These are phyloP conservation scores for Plantago elongata DNA, from an alignment of 257 asterid genomes.

Conservation along the genomic window DNA sequence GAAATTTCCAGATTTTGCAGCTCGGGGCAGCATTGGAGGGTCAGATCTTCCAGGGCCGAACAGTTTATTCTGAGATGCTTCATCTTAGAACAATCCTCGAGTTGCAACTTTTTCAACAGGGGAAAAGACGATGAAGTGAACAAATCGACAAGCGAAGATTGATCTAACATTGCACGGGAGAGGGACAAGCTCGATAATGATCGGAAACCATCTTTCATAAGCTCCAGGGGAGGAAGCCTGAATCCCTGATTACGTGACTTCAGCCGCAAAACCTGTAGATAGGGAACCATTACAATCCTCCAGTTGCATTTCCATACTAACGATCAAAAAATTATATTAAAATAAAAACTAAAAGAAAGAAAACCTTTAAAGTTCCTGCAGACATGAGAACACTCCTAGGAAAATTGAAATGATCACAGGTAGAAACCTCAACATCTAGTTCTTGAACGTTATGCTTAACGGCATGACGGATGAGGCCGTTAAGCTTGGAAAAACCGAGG, in stretches of 20 bases:
- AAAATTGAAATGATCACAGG: slow-evolving; percentile 59
- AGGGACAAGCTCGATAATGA: slow-evolving; percentile 44
- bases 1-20: slow-evolving; percentile 47
- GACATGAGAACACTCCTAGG: slow-evolving; percentile 51
- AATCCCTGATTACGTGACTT: slow-evolving; percentile 64
- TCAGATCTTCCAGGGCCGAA: slow-evolving; percentile 41
- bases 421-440: slow-evolving; percentile 65
- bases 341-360: no score
- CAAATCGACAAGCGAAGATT: slow-evolving; percentile 42
- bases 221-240: slow-evolving; percentile 56
- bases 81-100: slow-evolving; percentile 58
- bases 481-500: slow-evolving; percentile 44
- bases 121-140: slow-evolving; percentile 66
- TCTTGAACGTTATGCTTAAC: slow-evolving; percentile 62
- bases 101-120: slow-evolving; percentile 46
- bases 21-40: slow-evolving; percentile 44
- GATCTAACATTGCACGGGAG: slow-evolving; percentile 43
- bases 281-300: no score
- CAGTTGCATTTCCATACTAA: no score
- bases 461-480: slow-evolving; percentile 53
- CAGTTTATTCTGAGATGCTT: slow-evolving; percentile 48
- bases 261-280: slow-evolving; percentile 40
- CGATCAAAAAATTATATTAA: no score
- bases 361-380: slow-evolving; percentile 12
- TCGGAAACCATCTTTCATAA: slow-evolving; percentile 55